A percentile compares a stretch with the other conserved stretches of the same genome.
Evolutionary conservation across 2,329 filamentous ascomycete species (phyloP).

Genomic region (Apiospora hydei): DNA sequence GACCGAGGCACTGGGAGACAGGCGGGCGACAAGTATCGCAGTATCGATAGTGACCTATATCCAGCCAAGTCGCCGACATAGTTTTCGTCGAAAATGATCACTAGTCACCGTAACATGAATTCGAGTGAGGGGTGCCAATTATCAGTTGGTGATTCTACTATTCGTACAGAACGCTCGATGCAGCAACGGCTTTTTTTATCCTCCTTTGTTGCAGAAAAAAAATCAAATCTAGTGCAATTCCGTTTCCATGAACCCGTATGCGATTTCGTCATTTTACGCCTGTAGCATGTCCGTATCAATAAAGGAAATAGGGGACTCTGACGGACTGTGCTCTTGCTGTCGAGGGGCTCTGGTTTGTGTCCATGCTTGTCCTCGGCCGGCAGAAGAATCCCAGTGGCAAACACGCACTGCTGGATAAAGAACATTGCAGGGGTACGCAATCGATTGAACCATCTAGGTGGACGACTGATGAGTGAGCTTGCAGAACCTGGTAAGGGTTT

Average conservation of each 20-base stretch:
- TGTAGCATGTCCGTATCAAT: slow-evolving; percentile 21
- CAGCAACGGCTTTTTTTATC: slow-evolving; percentile 32
- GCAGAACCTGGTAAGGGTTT: not conserved
- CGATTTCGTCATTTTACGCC: slow-evolving; percentile 23
- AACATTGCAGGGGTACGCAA: not conserved
- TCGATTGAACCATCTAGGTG: not conserved
- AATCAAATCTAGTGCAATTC: slow-evolving; percentile 29
- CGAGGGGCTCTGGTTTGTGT: not conserved
- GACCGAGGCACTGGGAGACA: not conserved
- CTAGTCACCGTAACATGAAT: not conserved
- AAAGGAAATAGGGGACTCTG: slow-evolving; percentile 16
- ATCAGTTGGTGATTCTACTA: slow-evolving; percentile 17
- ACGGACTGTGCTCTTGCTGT: slow-evolving; percentile 6
- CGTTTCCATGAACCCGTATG: slow-evolving; percentile 26
- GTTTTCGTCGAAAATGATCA: not conserved
- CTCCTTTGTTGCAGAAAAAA: slow-evolving; percentile 25
- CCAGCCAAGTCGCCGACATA: not conserved
- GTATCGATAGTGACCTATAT: not conserved
- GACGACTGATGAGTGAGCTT: not conserved
- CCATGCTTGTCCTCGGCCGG: not conserved
- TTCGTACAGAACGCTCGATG: slow-evolving; percentile 19
- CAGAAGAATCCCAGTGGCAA: not conserved
- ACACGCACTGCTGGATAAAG: not conserved
- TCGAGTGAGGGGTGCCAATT: not conserved
- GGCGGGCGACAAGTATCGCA: too few species aligned